A percentile compares a stretch with the other conserved stretches of the same genome.
Evolutionary conservation across 2,329 filamentous ascomycete species (phyloP).

Genomic region (Colletotrichum spaethianum): DNA sequence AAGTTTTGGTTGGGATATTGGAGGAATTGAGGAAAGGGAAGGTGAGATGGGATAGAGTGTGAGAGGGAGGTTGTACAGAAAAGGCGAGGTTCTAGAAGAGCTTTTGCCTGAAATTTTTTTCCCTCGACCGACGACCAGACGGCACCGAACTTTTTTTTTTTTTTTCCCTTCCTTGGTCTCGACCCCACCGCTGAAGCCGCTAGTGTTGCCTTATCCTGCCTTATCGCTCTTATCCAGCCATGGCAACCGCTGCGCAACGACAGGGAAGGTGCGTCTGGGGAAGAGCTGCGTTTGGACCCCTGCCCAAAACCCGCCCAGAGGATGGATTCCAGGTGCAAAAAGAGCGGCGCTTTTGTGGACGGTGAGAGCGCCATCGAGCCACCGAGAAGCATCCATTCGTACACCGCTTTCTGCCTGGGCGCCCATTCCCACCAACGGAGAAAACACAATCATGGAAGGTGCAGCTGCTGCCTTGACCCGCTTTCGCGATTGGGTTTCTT

Average conservation of each 20-base stretch:
- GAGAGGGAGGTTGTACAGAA: slow-evolving; percentile 29
- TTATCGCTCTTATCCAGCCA: slow-evolving; percentile 40
- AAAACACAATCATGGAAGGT: slow-evolving; percentile 1
- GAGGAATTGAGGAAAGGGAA: slow-evolving; percentile 25
- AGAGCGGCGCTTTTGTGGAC: slow-evolving; percentile 17
- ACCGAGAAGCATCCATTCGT: slow-evolving; percentile 28
- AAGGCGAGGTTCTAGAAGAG: slow-evolving; percentile 33
- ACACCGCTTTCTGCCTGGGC: slow-evolving; percentile 32
- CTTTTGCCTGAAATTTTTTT: slow-evolving; percentile 43
- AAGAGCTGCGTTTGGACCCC: slow-evolving; percentile 37
- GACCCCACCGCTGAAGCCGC: slow-evolving; percentile 38
- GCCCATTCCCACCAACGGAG: background rate
- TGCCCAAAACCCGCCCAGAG: slow-evolving; percentile 9
- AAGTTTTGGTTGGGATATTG: background rate
- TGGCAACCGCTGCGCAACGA: slow-evolving; percentile 41
- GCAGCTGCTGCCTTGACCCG: background rate
- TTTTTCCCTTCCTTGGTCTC: slow-evolving; percentile 28
- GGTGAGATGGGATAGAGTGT: slow-evolving; percentile 36
- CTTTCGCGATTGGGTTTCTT: background rate
- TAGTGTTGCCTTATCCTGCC: slow-evolving; percentile 40
- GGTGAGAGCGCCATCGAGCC: slow-evolving; percentile 19
- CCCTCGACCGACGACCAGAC: slow-evolving; percentile 27
- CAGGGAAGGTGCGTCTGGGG: slow-evolving; percentile 41
- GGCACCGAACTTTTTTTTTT: slow-evolving; percentile 36
- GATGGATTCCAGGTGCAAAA: slow-evolving; percentile 11